Evolutionary conservation across 2,329 filamentous ascomycete genomes (phyloP).

Genomic region (Phoma sp.): DNA sequence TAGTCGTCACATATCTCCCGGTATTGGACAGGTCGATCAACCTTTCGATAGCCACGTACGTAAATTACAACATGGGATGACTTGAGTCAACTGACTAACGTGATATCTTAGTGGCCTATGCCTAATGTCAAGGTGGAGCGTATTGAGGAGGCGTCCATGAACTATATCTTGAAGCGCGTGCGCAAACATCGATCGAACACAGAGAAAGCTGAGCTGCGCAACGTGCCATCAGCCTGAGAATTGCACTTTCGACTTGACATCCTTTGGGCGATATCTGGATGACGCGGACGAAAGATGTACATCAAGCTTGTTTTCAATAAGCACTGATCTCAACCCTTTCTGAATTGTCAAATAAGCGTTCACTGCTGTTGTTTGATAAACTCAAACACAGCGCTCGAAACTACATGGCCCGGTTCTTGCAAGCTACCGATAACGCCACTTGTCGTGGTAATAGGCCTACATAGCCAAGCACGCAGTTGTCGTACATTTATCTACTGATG

Average conservation of each 20-base stretch:
- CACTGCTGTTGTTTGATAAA: too few relatives aligned
- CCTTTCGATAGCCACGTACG: slow-evolving; percentile 10
- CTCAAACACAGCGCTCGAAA: too few relatives aligned
- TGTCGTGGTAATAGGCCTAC: too few relatives aligned
- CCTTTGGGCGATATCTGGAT: not conserved
- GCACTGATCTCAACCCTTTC: not conserved
- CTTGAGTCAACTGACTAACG: not conserved
- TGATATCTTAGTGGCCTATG: slow-evolving; percentile 3
- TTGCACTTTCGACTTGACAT: too few relatives aligned
- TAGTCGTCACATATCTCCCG: not conserved
- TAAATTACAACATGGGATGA: not conserved
- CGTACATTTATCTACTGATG: too few relatives aligned
- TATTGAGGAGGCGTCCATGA: slow-evolving; percentile 5
- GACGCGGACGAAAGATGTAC: not conserved
- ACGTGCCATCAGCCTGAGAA: not conserved
- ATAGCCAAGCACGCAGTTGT: too few relatives aligned
- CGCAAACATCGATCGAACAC: slow-evolving; percentile 1
- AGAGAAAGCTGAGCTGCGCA: not conserved
- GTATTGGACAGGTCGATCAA: slow-evolving; percentile 1
- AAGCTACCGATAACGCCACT: too few relatives aligned
- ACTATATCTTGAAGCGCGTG: slow-evolving; percentile 1
- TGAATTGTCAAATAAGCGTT: too few relatives aligned
- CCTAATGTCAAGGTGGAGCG: slow-evolving; percentile 12
- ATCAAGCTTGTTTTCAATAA: not conserved
- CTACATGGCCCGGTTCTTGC: too few relatives aligned